Conservation (phyloP, 768 basidiomycete genomes). For the Mycena rosella region DNA sequence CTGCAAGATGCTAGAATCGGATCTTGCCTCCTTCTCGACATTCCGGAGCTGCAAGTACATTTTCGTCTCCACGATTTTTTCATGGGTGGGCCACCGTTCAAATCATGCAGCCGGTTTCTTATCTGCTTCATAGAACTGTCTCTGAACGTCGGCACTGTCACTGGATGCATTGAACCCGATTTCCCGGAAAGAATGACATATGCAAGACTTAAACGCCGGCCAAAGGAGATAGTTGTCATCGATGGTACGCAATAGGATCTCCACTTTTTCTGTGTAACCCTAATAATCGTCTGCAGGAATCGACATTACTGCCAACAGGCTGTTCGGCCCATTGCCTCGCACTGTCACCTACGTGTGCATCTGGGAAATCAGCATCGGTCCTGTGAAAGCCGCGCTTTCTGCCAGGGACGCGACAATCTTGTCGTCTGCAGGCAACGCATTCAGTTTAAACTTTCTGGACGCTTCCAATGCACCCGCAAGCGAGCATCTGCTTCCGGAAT, state of each 20-base stretch:
- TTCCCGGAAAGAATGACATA: constrained; percentile 59
- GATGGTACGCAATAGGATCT: constrained; percentile 51
- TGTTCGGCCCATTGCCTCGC: constrained; percentile 91
- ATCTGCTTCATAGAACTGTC: constrained; percentile 73
- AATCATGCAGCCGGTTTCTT: not conserved
- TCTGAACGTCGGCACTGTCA: constrained; percentile 75
- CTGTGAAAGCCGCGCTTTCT: constrained; percentile 67
- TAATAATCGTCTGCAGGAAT: constrained; percentile 61
- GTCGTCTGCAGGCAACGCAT: constrained; percentile 64
- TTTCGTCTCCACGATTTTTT: constrained; percentile 87
- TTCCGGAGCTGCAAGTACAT: constrained; percentile 81
- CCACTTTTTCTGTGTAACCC: not conserved
- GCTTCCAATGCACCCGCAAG: constrained; percentile 83
- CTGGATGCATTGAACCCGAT: constrained; percentile 61
- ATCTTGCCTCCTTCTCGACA: constrained; percentile 63
- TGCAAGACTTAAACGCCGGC: constrained; percentile 32
- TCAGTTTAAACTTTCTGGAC: constrained; percentile 81
- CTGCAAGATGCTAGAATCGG: constrained; percentile 56
- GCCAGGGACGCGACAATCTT: constrained; percentile 67
- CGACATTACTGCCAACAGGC: constrained; percentile 83
- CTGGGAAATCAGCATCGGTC: constrained; percentile 89
- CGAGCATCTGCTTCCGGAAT: constrained; percentile 69
- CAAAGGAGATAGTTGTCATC: constrained; percentile 60
- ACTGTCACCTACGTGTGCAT: constrained; percentile 91
- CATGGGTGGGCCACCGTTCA: constrained; percentile 71